Evolutionary conservation across 2,329 filamentous ascomycete genomes (phyloP), one percentile per base, ranked within the genome.

Genomic region (Aspergillus eucalypticola): DNA sequence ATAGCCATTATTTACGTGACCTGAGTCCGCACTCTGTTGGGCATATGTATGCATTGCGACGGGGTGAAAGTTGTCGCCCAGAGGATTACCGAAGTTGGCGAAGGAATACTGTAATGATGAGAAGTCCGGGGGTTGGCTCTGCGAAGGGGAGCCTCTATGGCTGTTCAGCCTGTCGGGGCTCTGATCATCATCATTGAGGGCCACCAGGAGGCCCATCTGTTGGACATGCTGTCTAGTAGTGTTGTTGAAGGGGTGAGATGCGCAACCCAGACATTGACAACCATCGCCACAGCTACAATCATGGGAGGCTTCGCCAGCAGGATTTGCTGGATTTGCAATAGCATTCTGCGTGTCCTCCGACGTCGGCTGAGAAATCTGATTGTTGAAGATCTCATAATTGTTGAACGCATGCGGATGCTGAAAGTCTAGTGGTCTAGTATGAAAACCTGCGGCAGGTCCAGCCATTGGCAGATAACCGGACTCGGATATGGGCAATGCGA

Each of bases 261-360:
- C 74, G 66, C 79, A 82, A 15, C 77, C 79, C 29, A 81, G 63
- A 63, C 79, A 82, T 62, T 80, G 74, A 58, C 79, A 82, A 6
- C 71, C 71, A 52, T 80, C 75, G 21, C 79, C 79, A 61, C 79
- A 81, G 44, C 68, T 69, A 60, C 79, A 81, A 8, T 73, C 71
- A 62, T 76, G 71, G 11, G 64, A 68, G n/a, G 68, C 56, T 17
- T 73, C 68, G 8, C 61, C 59, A 5, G 51, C 52, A 10, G 65
- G 55, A 19, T 60, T 56, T 52, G 46, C 53, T 32, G 54, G 39
- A 32, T 52, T 38, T 32, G 54, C 59, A 55, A 63, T 63, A 49
- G 60, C 52, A 25, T 56, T 19, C 35, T 29, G 25, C 11, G 53
- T 19, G 17, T 57, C 17, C 58, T 51, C 19, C 59, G 57, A 29